Evolutionary conservation across 2,329 filamentous ascomycete genomes (phyloP), one percentile per base, ranked within the genome.

Genomic region (Sporothrix protearum): DNA sequence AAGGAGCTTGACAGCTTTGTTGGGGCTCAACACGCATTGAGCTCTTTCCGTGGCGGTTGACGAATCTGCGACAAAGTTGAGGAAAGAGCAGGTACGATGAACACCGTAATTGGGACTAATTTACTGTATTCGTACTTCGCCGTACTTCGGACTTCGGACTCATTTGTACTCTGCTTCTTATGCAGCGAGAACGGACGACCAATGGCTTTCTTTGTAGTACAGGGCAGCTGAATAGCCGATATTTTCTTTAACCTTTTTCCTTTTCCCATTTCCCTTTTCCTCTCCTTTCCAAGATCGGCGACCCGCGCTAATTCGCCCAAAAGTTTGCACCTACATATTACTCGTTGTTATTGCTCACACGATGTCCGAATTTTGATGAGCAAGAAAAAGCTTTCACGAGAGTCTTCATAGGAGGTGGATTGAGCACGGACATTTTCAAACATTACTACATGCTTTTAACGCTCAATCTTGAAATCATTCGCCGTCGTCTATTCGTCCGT

Each of bases 401-500:
- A 12, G 14, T 16, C 14, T 47, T 47, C 14, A 47, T 14, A 14
- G 19, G 14, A 47, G 42, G 6, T 47, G n/a, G n/a, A n/a, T n/a
- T n/a, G n/a, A n/a, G n/a, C n/a, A 47, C 3, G 42, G 42, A 1
- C 42, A 47, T 16, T 16, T 47, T 47, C n/a, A n/a, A n/a, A n/a
- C n/a, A n/a, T n/a, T n/a, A n/a, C n/a, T n/a, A n/a, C n/a, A 10
- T 47, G 42, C 33, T 19, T 53, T 12, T 22, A 53, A 53, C 49
- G 49, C 25, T 53, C 49, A 57, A 57, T 57, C 28, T 57, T 57
- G 53, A 33, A n/a, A 57, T 57, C 53, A 33, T 57, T 57, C 53
- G 3, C 53, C 28, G 14, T 57, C 53, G 12, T 57, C 25, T n/a
- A n/a, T n/a, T 28, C 22, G 7, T 6, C 8, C 28, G 25, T 57